Evolutionary conservation across 805 yeast genomes (phyloP).

Genomic region (Zygotorulaspora sp.): DNA sequence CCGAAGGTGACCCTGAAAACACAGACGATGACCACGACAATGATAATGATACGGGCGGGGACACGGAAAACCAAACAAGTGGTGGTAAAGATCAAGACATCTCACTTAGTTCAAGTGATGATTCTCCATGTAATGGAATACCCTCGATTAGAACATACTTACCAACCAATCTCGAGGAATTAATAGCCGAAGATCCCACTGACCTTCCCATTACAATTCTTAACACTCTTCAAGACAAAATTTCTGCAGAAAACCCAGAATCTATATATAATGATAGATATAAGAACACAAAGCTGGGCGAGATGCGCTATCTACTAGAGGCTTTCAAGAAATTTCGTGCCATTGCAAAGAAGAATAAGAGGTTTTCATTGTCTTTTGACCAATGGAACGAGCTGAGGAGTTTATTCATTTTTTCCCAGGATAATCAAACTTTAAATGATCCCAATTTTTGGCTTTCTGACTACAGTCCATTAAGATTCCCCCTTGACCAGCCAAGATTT

Average conservation of each 20-base stretch:
- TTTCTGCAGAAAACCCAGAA: background rate
- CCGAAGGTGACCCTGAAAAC: conserved; percentile 8
- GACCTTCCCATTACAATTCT: background rate
- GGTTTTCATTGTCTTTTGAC: conserved; percentile 20
- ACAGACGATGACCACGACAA: conserved; percentile 2
- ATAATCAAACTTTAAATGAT: conserved; percentile 31
- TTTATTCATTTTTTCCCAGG: conserved; percentile 13
- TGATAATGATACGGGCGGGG: conserved; percentile 5
- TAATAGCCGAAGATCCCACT: background rate
- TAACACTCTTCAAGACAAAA: background rate
- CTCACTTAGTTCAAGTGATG: background rate
- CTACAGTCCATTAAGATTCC: conserved; percentile 62
- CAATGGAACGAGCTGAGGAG: conserved; percentile 26
- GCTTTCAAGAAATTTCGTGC: conserved; percentile 22
- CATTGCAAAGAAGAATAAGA: conserved; percentile 17
- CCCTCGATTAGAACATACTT: background rate
- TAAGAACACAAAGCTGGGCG: conserved; percentile 5
- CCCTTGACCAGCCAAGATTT: conserved; percentile 64
- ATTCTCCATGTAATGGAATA: background rate
- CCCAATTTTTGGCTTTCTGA: conserved; percentile 56
- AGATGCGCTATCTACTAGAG: conserved; percentile 13
- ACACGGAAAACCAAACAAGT: background rate
- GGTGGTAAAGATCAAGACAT: background rate
- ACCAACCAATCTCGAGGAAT: background rate
- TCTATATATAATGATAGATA: background rate